A percentile compares a stretch with the other conserved stretches of the same genome.
Evolutionary conservation across 352 stramenopile genomes (phyloP).

Genomic region (Phytopythium litorale): DNA sequence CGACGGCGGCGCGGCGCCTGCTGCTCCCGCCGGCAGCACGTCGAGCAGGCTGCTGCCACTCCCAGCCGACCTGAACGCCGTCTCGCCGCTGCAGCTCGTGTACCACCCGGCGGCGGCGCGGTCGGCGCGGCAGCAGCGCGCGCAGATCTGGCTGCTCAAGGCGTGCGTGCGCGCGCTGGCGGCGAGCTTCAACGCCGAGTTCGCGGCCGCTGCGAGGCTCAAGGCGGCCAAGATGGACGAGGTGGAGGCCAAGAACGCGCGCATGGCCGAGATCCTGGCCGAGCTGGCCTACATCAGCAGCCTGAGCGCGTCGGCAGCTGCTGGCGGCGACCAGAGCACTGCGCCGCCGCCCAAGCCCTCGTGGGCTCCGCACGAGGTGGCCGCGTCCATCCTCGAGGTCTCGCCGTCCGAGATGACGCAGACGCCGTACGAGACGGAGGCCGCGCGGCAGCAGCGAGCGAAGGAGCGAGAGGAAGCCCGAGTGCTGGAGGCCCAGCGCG

Average conservation of each 20-base stretch:
- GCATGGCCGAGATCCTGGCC: slow-evolving; percentile 82
- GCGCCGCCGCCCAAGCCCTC: slow-evolving; percentile 48
- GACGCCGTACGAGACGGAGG: slow-evolving; percentile 78
- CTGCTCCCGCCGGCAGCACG: neutral
- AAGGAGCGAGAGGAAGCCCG: slow-evolving; percentile 29
- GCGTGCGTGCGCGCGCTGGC: slow-evolving; percentile 65
- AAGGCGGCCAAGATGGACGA: slow-evolving; percentile 85
- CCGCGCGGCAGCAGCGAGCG: slow-evolving; percentile 45
- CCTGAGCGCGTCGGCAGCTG: neutral
- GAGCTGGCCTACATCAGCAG: slow-evolving; percentile 38
- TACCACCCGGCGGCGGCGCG: slow-evolving; percentile 85
- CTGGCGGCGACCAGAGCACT: neutral
- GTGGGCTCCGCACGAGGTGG: slow-evolving; percentile 56
- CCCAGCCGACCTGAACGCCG: slow-evolving; percentile 24
- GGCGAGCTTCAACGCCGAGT: slow-evolving; percentile 83
- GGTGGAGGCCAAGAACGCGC: slow-evolving; percentile 86
- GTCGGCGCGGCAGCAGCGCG: slow-evolving; percentile 78
- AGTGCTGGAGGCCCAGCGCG: slow-evolving; percentile 39
- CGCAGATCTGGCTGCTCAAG: slow-evolving; percentile 84
- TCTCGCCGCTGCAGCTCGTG: slow-evolving; percentile 63
- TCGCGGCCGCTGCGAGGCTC: slow-evolving; percentile 60
- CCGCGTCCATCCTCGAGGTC: slow-evolving; percentile 65
- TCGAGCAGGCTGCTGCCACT: neutral
- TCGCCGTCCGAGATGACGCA: slow-evolving; percentile 79
- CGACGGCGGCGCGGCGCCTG: slow-evolving; percentile 6